Evolutionary conservation across 441 rosid species (phyloP), one percentile per base, ranked within the genome.

Genomic region (Breynia disticha): DNA sequence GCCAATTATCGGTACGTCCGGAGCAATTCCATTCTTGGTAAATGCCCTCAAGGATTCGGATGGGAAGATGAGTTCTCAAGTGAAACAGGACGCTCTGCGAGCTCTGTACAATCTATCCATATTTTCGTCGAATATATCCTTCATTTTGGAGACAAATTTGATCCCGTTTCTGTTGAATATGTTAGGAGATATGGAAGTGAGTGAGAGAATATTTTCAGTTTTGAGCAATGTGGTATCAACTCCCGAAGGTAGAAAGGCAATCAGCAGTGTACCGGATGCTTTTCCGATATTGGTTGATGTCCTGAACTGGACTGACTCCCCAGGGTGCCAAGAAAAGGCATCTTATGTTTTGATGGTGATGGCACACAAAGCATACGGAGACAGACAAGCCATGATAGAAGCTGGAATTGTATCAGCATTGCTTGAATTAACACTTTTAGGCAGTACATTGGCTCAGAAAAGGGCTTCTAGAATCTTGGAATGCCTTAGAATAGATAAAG

Each of bases 391-490:
- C 47, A 93, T 93, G 98, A 77, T 86, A 0, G 97, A 93, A 39
- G 98, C 95, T 0, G 98, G 98, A 42, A 65, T 93, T 42, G 83
- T 74, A 28, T 86, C 95, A 0, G 67, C 95, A 0, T 76, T 88
- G 78, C 97, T 93, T 0, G 98, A 93, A 48, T 67, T 93, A 66
- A 88, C 95, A 0, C 95, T 93, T 50, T 59, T 93, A 60, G 98
- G 98, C 38, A 93, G 88, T 60, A 77, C 95, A 43, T 75, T 93
- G 75, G 80, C 97, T 0, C 98, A 93, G 68, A 93, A 93, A 71
- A 77, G 98, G 76, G 97, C 97, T 19, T 88, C 95, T 4, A 86
- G 97, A 80, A 82, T 93, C 59, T 55, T 93, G 60, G 97, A 93
- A 41, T 75, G 81, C 55, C 54, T 93, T 64, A 77, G 91, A 66